phyloP scores from a whole-genome alignment of 805 yeast genomes.

The Ogataea wickerhamii region DNA sequence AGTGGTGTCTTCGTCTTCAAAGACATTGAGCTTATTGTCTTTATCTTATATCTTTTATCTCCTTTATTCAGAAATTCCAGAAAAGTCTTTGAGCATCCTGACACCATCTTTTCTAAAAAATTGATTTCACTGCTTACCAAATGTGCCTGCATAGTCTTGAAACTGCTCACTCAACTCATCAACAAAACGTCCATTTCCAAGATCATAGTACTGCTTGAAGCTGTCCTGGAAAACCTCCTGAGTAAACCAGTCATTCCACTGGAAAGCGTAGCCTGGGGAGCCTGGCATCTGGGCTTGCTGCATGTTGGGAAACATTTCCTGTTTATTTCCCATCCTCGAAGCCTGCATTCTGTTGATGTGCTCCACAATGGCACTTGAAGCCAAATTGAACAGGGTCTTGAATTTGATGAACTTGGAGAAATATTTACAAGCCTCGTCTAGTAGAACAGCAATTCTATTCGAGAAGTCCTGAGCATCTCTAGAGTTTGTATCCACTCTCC shows the following conservation, averaged over 20 bases:
- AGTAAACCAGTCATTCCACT: conserved; percentile 26
- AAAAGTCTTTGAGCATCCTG: too few species aligned
- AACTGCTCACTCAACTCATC: conserved; percentile 12
- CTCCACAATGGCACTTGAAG: conserved; percentile 19
- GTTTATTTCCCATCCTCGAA: conserved; percentile 3
- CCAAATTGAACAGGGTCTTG: conserved; percentile 15
- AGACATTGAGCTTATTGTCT: background rate
- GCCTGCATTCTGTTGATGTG: conserved; percentile 10
- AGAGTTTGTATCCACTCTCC: conserved; percentile 21
- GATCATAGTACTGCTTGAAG: conserved; percentile 20
- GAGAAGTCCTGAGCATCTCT: conserved; percentile 15
- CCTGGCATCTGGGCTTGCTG: conserved; percentile 3
- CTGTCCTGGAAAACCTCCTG: conserved; percentile 24
- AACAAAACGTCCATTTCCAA: conserved; percentile 14
- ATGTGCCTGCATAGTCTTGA: conserved; percentile 5
- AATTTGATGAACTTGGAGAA: conserved; percentile 19
- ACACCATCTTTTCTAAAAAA: too few species aligned
- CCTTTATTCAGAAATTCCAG: too few species aligned
- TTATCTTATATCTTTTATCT: too few species aligned
- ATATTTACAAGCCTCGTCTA: conserved; percentile 16
- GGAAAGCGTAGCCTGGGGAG: conserved; percentile 8
- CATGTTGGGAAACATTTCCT: background rate
- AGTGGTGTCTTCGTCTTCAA: too few species aligned
- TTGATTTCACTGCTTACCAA: conserved; percentile 2
- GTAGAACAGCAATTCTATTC: conserved; percentile 7